phyloP scores from a whole-genome alignment of 805 yeast genomes.

The Teunomyces aglyptinius region DNA sequence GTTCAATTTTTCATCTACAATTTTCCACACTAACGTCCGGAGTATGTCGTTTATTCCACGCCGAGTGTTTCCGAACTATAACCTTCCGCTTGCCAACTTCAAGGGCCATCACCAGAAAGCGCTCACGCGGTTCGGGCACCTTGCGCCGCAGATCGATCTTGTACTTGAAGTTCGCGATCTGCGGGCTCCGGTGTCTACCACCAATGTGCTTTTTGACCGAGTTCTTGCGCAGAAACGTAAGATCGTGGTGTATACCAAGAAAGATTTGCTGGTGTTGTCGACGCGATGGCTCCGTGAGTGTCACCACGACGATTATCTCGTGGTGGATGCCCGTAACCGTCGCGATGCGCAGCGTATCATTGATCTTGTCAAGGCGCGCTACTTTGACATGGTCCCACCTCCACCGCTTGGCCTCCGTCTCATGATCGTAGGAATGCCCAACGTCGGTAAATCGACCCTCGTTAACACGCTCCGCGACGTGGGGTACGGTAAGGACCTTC shows the following conservation, averaged over 20 bases:
- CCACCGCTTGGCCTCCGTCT: constrained; percentile 83
- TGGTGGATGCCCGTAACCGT: constrained; percentile 56
- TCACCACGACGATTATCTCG: constrained; percentile 41
- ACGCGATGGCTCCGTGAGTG: constrained; percentile 29
- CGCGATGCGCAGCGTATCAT: constrained; percentile 52
- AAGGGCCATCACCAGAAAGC: constrained; percentile 91
- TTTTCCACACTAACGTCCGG: no score
- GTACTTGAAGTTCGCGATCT: constrained; percentile 85
- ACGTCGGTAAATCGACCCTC: constrained; percentile 92
- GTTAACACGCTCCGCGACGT: constrained; percentile 66
- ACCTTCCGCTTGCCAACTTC: constrained; percentile 70
- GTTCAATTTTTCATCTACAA: no score
- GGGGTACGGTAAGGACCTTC: constrained; percentile 26
- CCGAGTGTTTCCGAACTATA: constrained; percentile 66
- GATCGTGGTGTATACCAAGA: constrained; percentile 74
- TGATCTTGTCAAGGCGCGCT: constrained; percentile 45
- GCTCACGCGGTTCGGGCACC: constrained; percentile 57
- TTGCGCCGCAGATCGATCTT: constrained; percentile 78
- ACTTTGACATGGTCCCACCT: constrained; percentile 51
- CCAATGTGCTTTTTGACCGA: constrained; percentile 75
- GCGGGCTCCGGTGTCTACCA: constrained; percentile 82
- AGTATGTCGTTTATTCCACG: constrained; percentile 67
- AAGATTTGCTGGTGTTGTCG: constrained; percentile 56
- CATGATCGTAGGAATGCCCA: constrained; percentile 91
- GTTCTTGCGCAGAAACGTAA: constrained; percentile 55